Percentiles rank a stretch among this genome's conserved stretches.
phyloP scores from a whole-genome alignment of 2,329 filamentous ascomycete species.

The Chaetomium sp. region DNA sequence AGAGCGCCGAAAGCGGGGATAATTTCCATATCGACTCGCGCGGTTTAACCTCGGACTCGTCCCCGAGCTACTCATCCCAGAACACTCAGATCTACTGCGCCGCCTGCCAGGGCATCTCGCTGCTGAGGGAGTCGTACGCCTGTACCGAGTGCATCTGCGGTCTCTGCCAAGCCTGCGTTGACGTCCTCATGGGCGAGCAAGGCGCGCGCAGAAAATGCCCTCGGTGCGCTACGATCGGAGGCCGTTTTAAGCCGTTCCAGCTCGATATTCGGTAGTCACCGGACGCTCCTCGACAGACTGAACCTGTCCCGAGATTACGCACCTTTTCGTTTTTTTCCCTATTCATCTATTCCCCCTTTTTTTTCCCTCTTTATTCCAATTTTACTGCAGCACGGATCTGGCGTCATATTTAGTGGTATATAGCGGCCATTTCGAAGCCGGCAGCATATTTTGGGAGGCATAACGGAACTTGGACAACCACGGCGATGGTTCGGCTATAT shows the following conservation, averaged over 20 bases:
- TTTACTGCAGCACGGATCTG: not conserved
- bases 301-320: not conserved
- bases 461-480: slow-evolving; percentile 1
- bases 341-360: slow-evolving; percentile 20
- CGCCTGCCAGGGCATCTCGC: slow-evolving; percentile 75
- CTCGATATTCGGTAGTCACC: slow-evolving; percentile 61
- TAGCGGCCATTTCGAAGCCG: slow-evolving; percentile 1
- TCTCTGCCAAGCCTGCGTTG: slow-evolving; percentile 84
- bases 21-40: slow-evolving; percentile 70
- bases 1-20: slow-evolving; percentile 72
- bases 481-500: not conserved
- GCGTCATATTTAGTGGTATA: slow-evolving; percentile 6
- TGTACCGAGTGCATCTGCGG: slow-evolving; percentile 97
- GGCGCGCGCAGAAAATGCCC: slow-evolving; percentile 77
- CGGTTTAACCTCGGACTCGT: slow-evolving; percentile 66
- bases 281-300: not conserved
- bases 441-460: slow-evolving; percentile 1
- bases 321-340: slow-evolving; percentile 20
- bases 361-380: slow-evolving; percentile 23
- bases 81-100: slow-evolving; percentile 90
- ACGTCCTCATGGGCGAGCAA: slow-evolving; percentile 75
- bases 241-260: slow-evolving; percentile 82
- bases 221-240: slow-evolving; percentile 75
- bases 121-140: slow-evolving; percentile 82
- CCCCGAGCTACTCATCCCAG: slow-evolving; percentile 71